These are phyloP conservation scores for Creolimax fragrantissima DNA, from an alignment of 78 protist genomes.

Conservation along the genomic window DNA sequence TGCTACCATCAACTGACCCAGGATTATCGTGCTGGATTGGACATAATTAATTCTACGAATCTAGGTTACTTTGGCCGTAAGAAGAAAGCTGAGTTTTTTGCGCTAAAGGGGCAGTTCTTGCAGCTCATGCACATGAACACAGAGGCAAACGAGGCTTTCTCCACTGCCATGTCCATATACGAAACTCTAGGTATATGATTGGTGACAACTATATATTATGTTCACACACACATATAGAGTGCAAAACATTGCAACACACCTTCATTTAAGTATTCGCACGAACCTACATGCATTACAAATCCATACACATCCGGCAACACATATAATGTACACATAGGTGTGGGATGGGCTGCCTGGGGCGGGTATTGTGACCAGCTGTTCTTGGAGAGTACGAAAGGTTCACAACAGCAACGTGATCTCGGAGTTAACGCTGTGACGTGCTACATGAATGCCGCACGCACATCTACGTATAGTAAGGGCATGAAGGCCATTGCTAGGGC, in stretches of 20 bases:
- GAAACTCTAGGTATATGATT: too few relatives aligned
- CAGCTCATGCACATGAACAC: conserved; percentile 12
- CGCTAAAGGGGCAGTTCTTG: conserved; percentile 34
- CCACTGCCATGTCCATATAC: conserved; percentile 35
- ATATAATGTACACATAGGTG: background rate
- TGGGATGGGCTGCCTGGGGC: conserved; percentile 59
- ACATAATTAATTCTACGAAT: conserved; percentile 19
- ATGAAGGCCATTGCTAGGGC: background rate
- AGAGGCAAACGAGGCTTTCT: conserved; percentile 56
- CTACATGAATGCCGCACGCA: conserved; percentile 4
- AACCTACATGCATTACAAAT: too few relatives aligned
- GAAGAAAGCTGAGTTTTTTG: conserved; percentile 30
- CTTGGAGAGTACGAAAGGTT: background rate
- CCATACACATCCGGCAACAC: too few relatives aligned
- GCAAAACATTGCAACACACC: background rate
- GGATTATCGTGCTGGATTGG: background rate
- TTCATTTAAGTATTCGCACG: too few relatives aligned
- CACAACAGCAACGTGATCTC: background rate
- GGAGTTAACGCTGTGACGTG: background rate
- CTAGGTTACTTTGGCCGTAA: conserved; percentile 1
- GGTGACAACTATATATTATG: background rate
- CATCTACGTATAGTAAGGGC: background rate
- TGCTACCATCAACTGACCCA: conserved; percentile 37
- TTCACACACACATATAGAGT: background rate
- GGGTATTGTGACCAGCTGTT: conserved; percentile 49